Conservation (phyloP, 2,329 filamentous ascomycete species). For the Hypocreales sp. region DNA sequence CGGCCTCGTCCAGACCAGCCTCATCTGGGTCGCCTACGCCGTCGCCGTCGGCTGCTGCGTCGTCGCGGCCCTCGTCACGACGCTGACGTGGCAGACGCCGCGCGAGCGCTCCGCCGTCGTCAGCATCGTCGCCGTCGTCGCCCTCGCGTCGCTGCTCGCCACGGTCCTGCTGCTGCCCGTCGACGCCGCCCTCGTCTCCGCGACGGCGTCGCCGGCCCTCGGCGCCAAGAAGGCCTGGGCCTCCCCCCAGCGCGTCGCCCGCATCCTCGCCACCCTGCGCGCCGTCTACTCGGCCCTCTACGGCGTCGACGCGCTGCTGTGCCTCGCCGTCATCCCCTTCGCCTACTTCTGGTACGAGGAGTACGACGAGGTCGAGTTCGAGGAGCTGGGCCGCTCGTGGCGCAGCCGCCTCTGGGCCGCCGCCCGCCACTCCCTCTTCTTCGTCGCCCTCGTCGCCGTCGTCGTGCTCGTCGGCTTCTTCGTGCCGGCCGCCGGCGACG, state of each 20-base stretch:
- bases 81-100: slow-evolving; percentile 81
- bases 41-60: slow-evolving; percentile 66
- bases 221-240: slow-evolving; percentile 93
- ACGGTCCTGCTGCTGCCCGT: slow-evolving; percentile 87
- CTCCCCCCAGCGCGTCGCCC: slow-evolving; percentile 61
- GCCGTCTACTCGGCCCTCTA: slow-evolving; percentile 89
- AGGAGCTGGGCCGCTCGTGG: slow-evolving; percentile 63
- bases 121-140: slow-evolving; percentile 72
- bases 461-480: slow-evolving; percentile 92
- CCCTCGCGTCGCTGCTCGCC: slow-evolving; percentile 73
- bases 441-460: slow-evolving; percentile 63
- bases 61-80: slow-evolving; percentile 65
- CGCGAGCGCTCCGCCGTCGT: slow-evolving; percentile 73
- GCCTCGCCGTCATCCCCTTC: slow-evolving; percentile 80
- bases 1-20: slow-evolving; percentile 63
- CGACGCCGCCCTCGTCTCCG: slow-evolving; percentile 87
- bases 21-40: slow-evolving; percentile 92
- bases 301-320: slow-evolving; percentile 79
- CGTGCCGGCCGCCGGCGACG: slow-evolving; percentile 61
- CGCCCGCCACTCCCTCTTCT: slow-evolving; percentile 78
- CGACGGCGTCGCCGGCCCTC: slow-evolving; percentile 58
- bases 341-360: slow-evolving; percentile 98
- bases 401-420: slow-evolving; percentile 65
- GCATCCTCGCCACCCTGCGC: slow-evolving; percentile 66
- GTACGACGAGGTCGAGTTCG: slow-evolving; percentile 79